Conservation (phyloP, 768 basidiomycete species). For the Termitomyces sp. region DNA sequence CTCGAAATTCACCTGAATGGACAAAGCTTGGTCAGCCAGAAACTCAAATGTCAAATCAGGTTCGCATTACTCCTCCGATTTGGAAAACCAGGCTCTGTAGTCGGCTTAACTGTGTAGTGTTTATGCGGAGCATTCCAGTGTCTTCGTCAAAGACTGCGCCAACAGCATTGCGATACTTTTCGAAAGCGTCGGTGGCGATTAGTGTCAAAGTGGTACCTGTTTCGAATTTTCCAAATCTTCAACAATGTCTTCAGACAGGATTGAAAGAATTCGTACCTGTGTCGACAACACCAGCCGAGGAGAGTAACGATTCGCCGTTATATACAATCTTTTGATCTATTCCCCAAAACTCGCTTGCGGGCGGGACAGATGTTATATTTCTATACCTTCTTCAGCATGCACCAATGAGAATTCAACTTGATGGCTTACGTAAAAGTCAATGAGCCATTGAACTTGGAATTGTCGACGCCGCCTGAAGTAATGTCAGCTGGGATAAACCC, state of each 20-base stretch:
- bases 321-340: constrained; percentile 53
- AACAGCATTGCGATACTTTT: constrained; percentile 35
- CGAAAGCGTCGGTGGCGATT: constrained; percentile 39
- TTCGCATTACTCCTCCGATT: constrained; percentile 41
- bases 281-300: constrained; percentile 53
- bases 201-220: constrained; percentile 45
- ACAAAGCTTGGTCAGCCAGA: constrained; percentile 14
- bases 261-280: constrained; percentile 30
- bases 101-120: constrained; percentile 38
- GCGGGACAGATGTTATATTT: constrained; percentile 38
- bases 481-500: neutral
- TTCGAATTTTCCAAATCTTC: neutral
- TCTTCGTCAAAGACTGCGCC: constrained; percentile 32
- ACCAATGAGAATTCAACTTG: neutral
- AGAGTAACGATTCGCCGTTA: constrained; percentile 35
- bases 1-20: constrained; percentile 24
- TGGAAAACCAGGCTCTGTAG: constrained; percentile 54
- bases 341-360: constrained; percentile 50
- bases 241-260: neutral
- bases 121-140: constrained; percentile 51
- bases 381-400: constrained; percentile 16
- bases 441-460: constrained; percentile 31
- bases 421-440: constrained; percentile 34
- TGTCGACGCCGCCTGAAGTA: neutral
- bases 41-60: constrained; percentile 37